phyloP scores from a whole-genome alignment of 2,329 filamentous ascomycete species.

The Amauroascus verrucosus region DNA sequence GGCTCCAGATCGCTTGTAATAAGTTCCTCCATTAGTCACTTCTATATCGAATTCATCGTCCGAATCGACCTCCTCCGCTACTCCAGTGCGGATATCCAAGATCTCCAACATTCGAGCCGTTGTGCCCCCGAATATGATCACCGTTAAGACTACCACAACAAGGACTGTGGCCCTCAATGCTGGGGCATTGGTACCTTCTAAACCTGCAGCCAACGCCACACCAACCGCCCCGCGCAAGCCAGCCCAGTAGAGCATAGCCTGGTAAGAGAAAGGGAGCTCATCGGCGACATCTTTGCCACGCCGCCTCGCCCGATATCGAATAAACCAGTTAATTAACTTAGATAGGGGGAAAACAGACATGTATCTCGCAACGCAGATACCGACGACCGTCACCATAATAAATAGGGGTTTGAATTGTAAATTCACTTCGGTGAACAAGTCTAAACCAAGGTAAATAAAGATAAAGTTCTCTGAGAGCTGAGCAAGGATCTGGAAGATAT shows the following conservation, averaged over 20 bases:
- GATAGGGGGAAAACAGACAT: constrained; percentile 91
- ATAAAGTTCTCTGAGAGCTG: constrained; percentile 98
- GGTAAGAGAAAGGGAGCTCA: constrained; percentile 87
- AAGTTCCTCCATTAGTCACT: constrained; percentile 58
- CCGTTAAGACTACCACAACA: constrained; percentile 90
- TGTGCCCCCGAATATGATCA: constrained; percentile 97
- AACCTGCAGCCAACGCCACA: constrained; percentile 80
- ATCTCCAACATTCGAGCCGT: constrained; percentile 98
- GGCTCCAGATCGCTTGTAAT: constrained; percentile 67
- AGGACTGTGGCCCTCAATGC: constrained; percentile 89
- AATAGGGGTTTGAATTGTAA: constrained; percentile 88
- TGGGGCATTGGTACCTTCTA: constrained; percentile 69
- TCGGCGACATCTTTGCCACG: constrained; percentile 68
- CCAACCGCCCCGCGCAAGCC: constrained; percentile 91
- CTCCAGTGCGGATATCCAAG: constrained; percentile 86
- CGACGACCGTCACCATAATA: constrained; percentile 82
- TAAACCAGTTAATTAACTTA: constrained; percentile 80
- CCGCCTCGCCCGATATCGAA: constrained; percentile 70
- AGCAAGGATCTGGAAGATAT: constrained; percentile 86
- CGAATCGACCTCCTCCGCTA: constrained; percentile 92
- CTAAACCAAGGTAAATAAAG: constrained; percentile 94
- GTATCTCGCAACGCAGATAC: constrained; percentile 87
- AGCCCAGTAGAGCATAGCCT: constrained; percentile 99
- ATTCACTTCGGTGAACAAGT: constrained; percentile 81
- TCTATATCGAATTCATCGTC: constrained; percentile 99